Evolutionary conservation across 202 grass and related monocot species (phyloP).

Genomic region (Hordeum pubiflorum): DNA sequence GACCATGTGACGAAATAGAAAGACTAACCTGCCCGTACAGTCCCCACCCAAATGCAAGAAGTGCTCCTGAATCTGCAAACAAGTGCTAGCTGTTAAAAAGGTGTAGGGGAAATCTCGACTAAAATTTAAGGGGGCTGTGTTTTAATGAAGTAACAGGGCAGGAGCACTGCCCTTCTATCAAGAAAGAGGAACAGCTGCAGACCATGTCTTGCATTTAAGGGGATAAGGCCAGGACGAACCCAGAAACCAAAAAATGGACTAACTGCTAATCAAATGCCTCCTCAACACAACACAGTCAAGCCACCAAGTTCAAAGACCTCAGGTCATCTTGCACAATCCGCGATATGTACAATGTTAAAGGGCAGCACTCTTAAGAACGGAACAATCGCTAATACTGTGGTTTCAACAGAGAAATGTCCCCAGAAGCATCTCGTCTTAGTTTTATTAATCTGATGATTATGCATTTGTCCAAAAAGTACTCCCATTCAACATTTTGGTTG

Average conservation of each 20-base stretch:
- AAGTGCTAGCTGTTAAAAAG: constrained; percentile 16
- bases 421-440: neutral
- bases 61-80: constrained; percentile 70
- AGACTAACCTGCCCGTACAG: constrained; percentile 81
- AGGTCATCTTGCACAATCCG: neutral
- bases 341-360: neutral
- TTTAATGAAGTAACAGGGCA: neutral
- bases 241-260: neutral
- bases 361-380: neutral
- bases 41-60: constrained; percentile 97
- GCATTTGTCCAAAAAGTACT: neutral
- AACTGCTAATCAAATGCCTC: neutral
- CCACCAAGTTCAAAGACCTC: neutral
- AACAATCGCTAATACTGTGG: neutral
- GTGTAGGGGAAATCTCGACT: neutral
- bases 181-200: neutral
- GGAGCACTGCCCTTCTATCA: neutral
- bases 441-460: neutral
- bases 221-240: neutral
- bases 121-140: neutral
- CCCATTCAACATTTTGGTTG: neutral
- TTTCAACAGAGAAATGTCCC: neutral
- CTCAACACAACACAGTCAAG: neutral
- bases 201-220: neutral
- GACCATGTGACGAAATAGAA: constrained; percentile 1